A percentile compares a stretch with the other conserved stretches of the same genome.
phyloP scores from a whole-genome alignment of 2,329 filamentous ascomycete genomes.

The Fusarium sp. region DNA sequence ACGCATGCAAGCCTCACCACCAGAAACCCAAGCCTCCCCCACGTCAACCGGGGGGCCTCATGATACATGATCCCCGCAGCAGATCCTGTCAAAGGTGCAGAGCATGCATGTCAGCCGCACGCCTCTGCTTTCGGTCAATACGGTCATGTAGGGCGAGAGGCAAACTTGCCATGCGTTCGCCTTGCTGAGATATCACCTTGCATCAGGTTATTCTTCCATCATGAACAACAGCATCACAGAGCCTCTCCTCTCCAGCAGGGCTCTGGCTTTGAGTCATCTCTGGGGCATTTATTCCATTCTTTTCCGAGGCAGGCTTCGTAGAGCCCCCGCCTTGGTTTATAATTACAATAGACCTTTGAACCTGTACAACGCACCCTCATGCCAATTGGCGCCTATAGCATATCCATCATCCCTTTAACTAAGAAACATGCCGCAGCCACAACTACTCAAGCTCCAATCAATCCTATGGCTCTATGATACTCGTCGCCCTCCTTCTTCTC shows the following conservation, averaged over 20 bases:
- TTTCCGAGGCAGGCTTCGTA: slow-evolving; percentile 30
- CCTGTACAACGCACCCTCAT: slow-evolving; percentile 45
- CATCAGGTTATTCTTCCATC: background rate
- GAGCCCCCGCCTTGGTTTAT: slow-evolving; percentile 38
- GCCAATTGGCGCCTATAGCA: slow-evolving; percentile 46
- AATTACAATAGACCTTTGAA: slow-evolving; percentile 44
- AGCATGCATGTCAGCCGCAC: background rate
- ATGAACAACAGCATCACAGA: background rate
- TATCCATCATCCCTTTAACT: slow-evolving; percentile 44
- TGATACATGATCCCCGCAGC: slow-evolving; percentile 7
- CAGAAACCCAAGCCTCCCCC: slow-evolving; percentile 15
- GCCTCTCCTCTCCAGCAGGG: background rate
- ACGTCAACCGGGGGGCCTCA: slow-evolving; percentile 2
- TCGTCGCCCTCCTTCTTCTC: background rate
- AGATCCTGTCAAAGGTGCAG: slow-evolving; percentile 13
- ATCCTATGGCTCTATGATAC: slow-evolving; percentile 18
- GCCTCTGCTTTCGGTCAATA: background rate
- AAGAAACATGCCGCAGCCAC: slow-evolving; percentile 37
- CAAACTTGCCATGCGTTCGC: background rate
- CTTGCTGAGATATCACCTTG: background rate
- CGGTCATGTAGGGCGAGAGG: slow-evolving; percentile 1
- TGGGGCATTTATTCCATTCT: slow-evolving; percentile 38
- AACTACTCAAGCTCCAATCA: slow-evolving; percentile 28
- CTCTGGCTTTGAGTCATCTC: background rate
- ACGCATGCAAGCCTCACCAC: slow-evolving; percentile 32